A percentile compares a stretch with the other conserved stretches of the same genome.
Conservation (phyloP, 345 rosid species). For the Hibiscus mutabilis region DNA sequence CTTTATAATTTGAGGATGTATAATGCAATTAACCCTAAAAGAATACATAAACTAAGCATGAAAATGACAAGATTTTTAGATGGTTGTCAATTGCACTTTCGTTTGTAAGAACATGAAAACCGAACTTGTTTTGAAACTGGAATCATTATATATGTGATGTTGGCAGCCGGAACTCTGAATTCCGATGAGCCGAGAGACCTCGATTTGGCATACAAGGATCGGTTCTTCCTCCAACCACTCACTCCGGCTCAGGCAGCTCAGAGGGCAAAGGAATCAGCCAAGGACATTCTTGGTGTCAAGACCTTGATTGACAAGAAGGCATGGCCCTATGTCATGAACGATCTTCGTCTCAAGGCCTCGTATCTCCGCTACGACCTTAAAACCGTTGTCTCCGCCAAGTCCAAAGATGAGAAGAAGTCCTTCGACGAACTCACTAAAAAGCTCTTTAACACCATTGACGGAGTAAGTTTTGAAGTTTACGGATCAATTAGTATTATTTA, state of each 20-base stretch:
- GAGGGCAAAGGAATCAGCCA: slow-evolving; percentile 81
- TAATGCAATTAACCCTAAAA: no score
- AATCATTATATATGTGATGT: neutral
- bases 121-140: neutral
- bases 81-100: neutral
- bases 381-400: slow-evolving; percentile 64
- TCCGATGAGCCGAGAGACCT: slow-evolving; percentile 85
- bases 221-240: slow-evolving; percentile 73
- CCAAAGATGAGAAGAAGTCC: slow-evolving; percentile 63
- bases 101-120: neutral
- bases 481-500: neutral
- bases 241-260: slow-evolving; percentile 57
- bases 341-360: slow-evolving; percentile 64
- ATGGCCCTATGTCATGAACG: slow-evolving; percentile 84
- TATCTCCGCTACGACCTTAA: slow-evolving; percentile 89
- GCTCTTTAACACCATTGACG: slow-evolving; percentile 59
- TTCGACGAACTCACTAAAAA: slow-evolving; percentile 64
- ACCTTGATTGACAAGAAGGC: slow-evolving; percentile 73
- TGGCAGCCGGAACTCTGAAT: slow-evolving; percentile 84
- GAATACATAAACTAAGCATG: neutral
- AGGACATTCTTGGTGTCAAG: slow-evolving; percentile 75
- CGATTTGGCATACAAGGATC: slow-evolving; percentile 36
- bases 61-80: neutral
- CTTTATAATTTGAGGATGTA: no score
- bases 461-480: slow-evolving; percentile 30